phyloP scores from a whole-genome alignment of 768 basidiomycete species.

The Gelatoporia subvermispora region DNA sequence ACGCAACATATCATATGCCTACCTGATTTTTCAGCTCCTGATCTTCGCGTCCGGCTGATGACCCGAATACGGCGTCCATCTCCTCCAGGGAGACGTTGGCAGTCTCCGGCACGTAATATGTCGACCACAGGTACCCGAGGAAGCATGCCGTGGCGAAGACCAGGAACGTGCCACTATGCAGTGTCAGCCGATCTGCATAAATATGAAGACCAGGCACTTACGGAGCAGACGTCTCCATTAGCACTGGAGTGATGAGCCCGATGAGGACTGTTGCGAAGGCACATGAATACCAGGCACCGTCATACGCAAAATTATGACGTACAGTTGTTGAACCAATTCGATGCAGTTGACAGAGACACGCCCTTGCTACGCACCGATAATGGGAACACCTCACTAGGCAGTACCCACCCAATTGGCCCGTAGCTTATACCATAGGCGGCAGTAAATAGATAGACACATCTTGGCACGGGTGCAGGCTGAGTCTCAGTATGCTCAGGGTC shows the following conservation, averaged over 20 bases:
- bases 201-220: slow-evolving; percentile 22
- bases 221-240: slow-evolving; percentile 60
- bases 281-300: not conserved
- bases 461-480: too few species aligned
- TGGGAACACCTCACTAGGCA: slow-evolving; percentile 81
- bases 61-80: slow-evolving; percentile 64
- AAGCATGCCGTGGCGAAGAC: slow-evolving; percentile 63
- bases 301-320: slow-evolving; percentile 7
- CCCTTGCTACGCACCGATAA: slow-evolving; percentile 76
- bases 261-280: slow-evolving; percentile 56
- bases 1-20: slow-evolving; percentile 3
- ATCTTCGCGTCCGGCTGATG: slow-evolving; percentile 55
- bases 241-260: slow-evolving; percentile 64
- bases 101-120: slow-evolving; percentile 68
- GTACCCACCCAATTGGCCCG: slow-evolving; percentile 80
- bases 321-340: slow-evolving; percentile 84
- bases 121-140: slow-evolving; percentile 67
- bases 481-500: not conserved
- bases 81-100: slow-evolving; percentile 74
- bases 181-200: not conserved
- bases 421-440: slow-evolving; percentile 72
- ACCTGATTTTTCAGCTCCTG: slow-evolving; percentile 48
- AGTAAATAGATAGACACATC: slow-evolving; percentile 68
- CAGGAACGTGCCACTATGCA: slow-evolving; percentile 58
- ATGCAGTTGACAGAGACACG: slow-evolving; percentile 77